Base-by-base conservation (phyloP, 768 basidiomycete genomes). In the Russula sp. region DNA sequence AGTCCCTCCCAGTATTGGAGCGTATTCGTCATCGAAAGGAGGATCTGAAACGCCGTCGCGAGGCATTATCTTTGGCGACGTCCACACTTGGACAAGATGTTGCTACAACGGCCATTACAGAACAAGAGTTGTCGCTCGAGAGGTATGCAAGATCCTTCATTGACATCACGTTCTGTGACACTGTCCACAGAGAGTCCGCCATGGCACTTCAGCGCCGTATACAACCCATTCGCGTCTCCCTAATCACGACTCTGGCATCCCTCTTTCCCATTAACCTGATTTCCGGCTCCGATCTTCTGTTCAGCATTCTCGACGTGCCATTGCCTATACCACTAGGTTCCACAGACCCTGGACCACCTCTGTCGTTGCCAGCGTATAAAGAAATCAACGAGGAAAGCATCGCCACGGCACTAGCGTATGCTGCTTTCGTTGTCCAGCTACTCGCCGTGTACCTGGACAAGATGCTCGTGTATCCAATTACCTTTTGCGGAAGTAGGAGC, bases 221-320 rank as follows among this genome's bases (percentile, higher is more conserved):
- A 59, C 68, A 75, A 7, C 76, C 81, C 22, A 80, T 78, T 50
- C 83, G 86, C 59, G 85, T 81, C 38, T 80, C 81, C 7, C 80
- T 91, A 55, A 76, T 93, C 61, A 84, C 86, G 18, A 81, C 79
- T 13, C 80, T 97, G 48, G 83, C 88, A 43, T 75, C 77, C 13
- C 87, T 96, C 67, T 98, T 87, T 73, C 94, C 95, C 25, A 96
- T 99, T 68, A 89, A 92, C 56, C 85, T 96, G 18, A 79, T 85
- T 50, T 88, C 88, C 11, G 79, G 93, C 13, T 83, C 90, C 5
- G 87, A 93, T 68, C 77, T 98, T n/a, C 82, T 97, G 34, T 99
- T 89, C 72, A 85, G 89, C 13, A 91, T 99, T 70, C 77, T 94
- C 53, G 79, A 81, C 53, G 85, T 92, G 49, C 90, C 97, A n/a